Evolutionary conservation across 371 early-diverging fungal species (phyloP).

Genomic region (Zychaea mexicana): DNA sequence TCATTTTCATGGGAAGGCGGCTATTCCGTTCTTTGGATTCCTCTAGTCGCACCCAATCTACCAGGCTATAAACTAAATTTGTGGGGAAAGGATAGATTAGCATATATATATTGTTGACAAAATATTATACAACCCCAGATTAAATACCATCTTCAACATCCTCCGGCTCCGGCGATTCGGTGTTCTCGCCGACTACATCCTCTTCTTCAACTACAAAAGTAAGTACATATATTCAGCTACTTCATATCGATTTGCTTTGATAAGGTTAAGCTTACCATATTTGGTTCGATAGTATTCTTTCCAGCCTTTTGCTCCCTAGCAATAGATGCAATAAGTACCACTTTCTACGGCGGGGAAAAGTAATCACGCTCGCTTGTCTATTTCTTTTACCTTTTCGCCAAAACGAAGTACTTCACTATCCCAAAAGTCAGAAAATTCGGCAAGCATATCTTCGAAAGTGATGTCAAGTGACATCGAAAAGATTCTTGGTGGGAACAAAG

Average conservation of each 20-base stretch:
- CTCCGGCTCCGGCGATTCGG: conserved; percentile 12
- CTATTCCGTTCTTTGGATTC: conserved; percentile 16
- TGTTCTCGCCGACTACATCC: background rate
- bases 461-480: conserved; percentile 15
- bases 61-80: conserved; percentile 15
- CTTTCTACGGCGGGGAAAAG: background rate
- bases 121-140: no score
- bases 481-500: conserved; percentile 61
- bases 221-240: background rate
- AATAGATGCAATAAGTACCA: background rate
- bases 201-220: background rate
- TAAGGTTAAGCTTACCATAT: conserved; percentile 26
- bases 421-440: conserved; percentile 75
- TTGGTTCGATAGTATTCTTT: conserved; percentile 24
- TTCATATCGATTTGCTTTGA: background rate
- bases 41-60: conserved; percentile 27
- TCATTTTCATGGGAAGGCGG: conserved; percentile 35
- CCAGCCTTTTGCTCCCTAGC: conserved; percentile 65
- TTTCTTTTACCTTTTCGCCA: conserved; percentile 65
- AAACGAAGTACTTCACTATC: conserved; percentile 75
- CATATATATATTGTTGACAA: no score
- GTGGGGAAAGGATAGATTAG: background rate
- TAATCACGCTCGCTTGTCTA: background rate
- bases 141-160: conserved; percentile 7
- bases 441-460: conserved; percentile 51